Percentiles rank a stretch among this genome's conserved stretches.
Conservation (phyloP, 192 early-diverging fungal genomes). For the Tieghemiomyces parasiticus region DNA sequence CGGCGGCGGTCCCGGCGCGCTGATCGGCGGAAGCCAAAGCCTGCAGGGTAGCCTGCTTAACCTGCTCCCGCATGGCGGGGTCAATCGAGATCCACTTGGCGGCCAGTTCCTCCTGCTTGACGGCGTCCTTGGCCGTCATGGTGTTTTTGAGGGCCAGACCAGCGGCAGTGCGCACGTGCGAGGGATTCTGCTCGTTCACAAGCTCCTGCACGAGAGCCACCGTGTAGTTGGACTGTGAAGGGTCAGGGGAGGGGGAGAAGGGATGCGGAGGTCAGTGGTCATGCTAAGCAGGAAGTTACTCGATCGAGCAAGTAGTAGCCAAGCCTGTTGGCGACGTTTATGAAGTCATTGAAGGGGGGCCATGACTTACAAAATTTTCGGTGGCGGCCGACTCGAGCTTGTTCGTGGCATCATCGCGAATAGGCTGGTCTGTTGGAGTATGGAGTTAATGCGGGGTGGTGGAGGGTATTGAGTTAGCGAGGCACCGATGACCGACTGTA, state of each 20-base stretch:
- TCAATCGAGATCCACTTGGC: slow-evolving; percentile 49
- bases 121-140: slow-evolving; percentile 61
- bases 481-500: too few relatives aligned
- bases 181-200: slow-evolving; percentile 48
- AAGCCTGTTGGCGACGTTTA: too few relatives aligned
- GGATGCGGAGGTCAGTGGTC: neutral
- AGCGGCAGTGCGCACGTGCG: slow-evolving; percentile 57
- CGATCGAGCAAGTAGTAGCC: too few relatives aligned
- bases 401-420: slow-evolving; percentile 68
- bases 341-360: too few relatives aligned
- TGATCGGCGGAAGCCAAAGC: slow-evolving; percentile 24
- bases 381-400: slow-evolving; percentile 55
- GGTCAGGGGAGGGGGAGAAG: slow-evolving; percentile 5
- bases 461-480: too few relatives aligned
- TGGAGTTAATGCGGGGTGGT: too few relatives aligned
- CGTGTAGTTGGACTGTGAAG: slow-evolving; percentile 43
- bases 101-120: slow-evolving; percentile 38
- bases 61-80: slow-evolving; percentile 33
- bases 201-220: slow-evolving; percentile 69
- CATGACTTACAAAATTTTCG: slow-evolving; percentile 81
- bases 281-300: slow-evolving; percentile 11
- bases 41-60: slow-evolving; percentile 48
- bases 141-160: slow-evolving; percentile 92
- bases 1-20: slow-evolving; percentile 47
- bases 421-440: slow-evolving; percentile 40